Evolutionary conservation across 208 protist genomes (phyloP).

Genomic region (Entamoeba dispar): DNA sequence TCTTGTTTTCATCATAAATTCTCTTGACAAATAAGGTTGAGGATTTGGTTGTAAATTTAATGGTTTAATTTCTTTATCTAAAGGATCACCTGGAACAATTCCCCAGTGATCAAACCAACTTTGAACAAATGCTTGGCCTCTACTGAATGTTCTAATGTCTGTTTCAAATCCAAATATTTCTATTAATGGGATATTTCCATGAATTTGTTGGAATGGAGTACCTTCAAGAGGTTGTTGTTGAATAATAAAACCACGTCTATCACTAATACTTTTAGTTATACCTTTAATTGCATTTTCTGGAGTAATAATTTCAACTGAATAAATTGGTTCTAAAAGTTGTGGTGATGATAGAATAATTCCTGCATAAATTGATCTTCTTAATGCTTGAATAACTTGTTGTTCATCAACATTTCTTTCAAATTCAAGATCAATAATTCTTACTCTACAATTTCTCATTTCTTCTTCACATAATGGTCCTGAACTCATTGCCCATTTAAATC

Average conservation of each 20-base stretch:
- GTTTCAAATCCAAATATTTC: conserved; percentile 97
- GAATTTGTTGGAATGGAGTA: conserved; percentile 71
- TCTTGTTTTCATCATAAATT: conserved; percentile 94
- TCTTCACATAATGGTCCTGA: conserved; percentile 89
- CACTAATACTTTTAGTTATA: conserved; percentile 47
- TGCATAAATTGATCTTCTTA: conserved; percentile 39
- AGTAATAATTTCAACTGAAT: conserved; percentile 65
- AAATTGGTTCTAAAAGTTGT: conserved; percentile 88
- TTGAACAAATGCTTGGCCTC: conserved; percentile 54
- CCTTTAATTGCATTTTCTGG: conserved; percentile 52
- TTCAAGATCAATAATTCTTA: conserved; percentile 49
- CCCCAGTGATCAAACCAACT: conserved; percentile 74
- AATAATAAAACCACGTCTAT: conserved; percentile 63
- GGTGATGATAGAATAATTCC: conserved; percentile 73
- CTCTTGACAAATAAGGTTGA: conserved; percentile 70
- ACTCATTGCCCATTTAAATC: conserved; percentile 67
- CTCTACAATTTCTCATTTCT: conserved; percentile 61
- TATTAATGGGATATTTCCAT: conserved; percentile 68
- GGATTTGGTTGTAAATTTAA: conserved; percentile 70
- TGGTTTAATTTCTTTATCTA: conserved; percentile 74
- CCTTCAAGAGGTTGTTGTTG: conserved; percentile 66
- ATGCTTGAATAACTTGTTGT: conserved; percentile 53
- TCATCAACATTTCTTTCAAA: conserved; percentile 45
- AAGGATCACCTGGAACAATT: conserved; percentile 84
- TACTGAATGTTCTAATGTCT: conserved; percentile 76